Conservation (phyloP, 805 yeast species). For the Clavispora carvajalis region DNA sequence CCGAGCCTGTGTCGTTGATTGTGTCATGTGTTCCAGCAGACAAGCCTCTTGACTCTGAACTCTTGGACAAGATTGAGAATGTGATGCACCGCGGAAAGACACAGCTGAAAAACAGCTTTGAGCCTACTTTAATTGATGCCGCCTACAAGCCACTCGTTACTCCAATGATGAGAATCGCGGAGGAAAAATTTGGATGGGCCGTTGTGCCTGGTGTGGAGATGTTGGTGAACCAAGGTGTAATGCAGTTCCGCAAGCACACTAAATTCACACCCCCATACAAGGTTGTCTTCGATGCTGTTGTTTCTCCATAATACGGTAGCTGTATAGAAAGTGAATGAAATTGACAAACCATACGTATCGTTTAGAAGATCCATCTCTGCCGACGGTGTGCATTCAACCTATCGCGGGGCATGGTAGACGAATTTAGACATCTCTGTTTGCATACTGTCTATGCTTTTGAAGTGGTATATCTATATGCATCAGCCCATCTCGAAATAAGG, state of each 20-base stretch:
- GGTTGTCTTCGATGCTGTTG: constrained; percentile 58
- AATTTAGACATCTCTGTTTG: background rate
- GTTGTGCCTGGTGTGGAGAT: constrained; percentile 88
- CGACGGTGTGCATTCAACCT: background rate
- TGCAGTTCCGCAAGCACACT: constrained; percentile 78
- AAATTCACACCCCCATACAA: constrained; percentile 59
- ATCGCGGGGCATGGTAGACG: background rate
- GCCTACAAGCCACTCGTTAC: constrained; percentile 90
- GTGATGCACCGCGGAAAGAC: constrained; percentile 39
- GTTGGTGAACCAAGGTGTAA: constrained; percentile 90
- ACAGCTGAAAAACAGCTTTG: constrained; percentile 29
- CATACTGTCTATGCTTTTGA: background rate
- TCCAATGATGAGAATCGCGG: constrained; percentile 77
- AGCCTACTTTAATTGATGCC: constrained; percentile 74
- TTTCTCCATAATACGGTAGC: constrained; percentile 4
- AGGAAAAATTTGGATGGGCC: constrained; percentile 59
- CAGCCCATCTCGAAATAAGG: background rate
- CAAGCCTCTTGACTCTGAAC: constrained; percentile 51
- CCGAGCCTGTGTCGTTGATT: constrained; percentile 50
- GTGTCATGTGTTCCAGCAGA: constrained; percentile 86
- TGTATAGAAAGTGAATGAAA: no score
- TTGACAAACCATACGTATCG: no score
- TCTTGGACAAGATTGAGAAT: constrained; percentile 45
- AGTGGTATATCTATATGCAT: background rate
- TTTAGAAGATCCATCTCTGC: no score